Evolutionary conservation across 2,329 filamentous ascomycete genomes (phyloP), one percentile per base, ranked within the genome.

Genomic region (Pseudovirgaria hyperparasitica): DNA sequence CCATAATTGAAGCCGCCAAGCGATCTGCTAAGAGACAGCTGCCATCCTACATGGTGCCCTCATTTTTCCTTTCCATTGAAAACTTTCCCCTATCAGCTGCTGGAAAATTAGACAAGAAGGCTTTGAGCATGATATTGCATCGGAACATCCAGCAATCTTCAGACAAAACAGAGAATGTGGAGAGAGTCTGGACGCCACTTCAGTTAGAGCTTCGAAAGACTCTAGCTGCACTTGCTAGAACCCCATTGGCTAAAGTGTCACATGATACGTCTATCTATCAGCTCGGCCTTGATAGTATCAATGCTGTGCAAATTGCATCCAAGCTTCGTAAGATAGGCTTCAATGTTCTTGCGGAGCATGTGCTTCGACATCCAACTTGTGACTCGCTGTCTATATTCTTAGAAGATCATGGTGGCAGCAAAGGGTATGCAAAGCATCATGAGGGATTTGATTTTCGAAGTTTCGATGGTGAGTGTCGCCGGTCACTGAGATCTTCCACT

Each of bases 281-380:
- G 31, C 68, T 93, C n/a, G 87, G 87, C 0, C 59, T 94, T 4
- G 86, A 94, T 52, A 94, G 86, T 46, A 90, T 96, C 42, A 86
- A 79, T 33, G 81, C 84, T 1, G 65, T 72, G 10, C 85, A 93
- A 43, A 62, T 93, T 7, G 81, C 84, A 1, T 65, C 71, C 2
- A 57, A 65, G 15, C 58, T 94, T 10, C 71, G 77, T 11, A 67
- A 63, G 20, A 42, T 64, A 11, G 74, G 73, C 0, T 57, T 73
- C 20, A 43, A 49, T 2, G 52, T 85, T 0, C 71, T 72, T 2
- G 74, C 80, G 0, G 68, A 72, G 2, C 81, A 92, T 47, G 72
- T 94, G 9, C 67, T 94, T 28, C 74, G 80, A 29, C 40, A 54
- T 28, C 46, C 39, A 5, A 55, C 38, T 9, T 55, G 50, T 19